phyloP scores from a whole-genome alignment of 148 eudicot species.

The Vaccinium vitisidaea region DNA sequence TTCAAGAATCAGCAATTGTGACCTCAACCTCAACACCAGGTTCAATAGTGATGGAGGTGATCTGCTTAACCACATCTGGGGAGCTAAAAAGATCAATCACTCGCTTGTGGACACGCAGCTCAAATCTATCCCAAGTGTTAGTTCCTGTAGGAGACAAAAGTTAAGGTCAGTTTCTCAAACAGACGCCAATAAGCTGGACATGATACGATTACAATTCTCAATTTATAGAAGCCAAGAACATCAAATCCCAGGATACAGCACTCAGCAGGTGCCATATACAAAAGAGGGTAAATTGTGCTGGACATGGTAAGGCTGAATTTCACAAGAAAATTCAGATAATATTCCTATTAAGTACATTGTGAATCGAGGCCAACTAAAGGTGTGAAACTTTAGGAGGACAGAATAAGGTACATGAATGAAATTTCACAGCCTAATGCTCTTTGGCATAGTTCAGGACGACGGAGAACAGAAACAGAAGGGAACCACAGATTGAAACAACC shows the following conservation, averaged over 20 bases:
- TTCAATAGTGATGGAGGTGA: constrained; percentile 77
- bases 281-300: not conserved
- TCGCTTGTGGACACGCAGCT: constrained; percentile 81
- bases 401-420: not conserved
- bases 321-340: not conserved
- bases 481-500: not conserved
- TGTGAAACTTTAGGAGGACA: not conserved
- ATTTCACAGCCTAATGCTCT: not conserved
- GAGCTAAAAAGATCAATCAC: constrained; percentile 82
- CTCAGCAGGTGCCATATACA: not conserved
- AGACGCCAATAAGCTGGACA: not conserved
- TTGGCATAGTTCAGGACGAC: not conserved
- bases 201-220: not conserved
- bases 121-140: constrained; percentile 71
- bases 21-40: constrained; percentile 84
- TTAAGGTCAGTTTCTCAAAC: not conserved
- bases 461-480: not conserved
- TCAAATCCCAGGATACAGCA: not conserved
- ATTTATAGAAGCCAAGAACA: not conserved
- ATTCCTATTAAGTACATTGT: not conserved
- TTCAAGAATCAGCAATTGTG: constrained; percentile 68
- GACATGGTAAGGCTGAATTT: not conserved
- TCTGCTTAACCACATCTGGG: constrained; percentile 82
- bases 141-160: constrained; percentile 37
- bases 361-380: not conserved